phyloP scores from a whole-genome alignment of 805 yeast species.

The Teunomyces lycoperdinae region DNA sequence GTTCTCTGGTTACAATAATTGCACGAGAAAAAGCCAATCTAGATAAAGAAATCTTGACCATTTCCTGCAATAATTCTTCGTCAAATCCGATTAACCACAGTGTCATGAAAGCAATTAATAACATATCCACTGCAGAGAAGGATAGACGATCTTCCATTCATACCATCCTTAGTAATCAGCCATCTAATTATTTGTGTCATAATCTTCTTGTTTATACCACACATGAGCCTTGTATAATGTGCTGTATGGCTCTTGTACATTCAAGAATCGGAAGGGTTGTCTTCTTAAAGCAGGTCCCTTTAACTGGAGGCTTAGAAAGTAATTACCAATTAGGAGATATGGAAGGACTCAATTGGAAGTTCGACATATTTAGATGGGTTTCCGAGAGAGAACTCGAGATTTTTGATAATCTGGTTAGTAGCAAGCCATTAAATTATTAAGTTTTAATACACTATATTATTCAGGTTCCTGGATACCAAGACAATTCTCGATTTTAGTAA shows the following conservation, averaged over 20 bases:
- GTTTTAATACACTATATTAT: background rate
- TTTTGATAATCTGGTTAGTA: background rate
- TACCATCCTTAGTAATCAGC: conserved; percentile 6
- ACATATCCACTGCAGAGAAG: conserved; percentile 58
- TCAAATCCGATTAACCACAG: conserved; percentile 66
- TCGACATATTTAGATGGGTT: conserved; percentile 76
- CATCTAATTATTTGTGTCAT: conserved; percentile 63
- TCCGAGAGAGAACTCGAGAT: conserved; percentile 20
- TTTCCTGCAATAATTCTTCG: conserved; percentile 36
- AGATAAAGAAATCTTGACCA: conserved; percentile 31
- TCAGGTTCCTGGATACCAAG: background rate
- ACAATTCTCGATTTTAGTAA: background rate
- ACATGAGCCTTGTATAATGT: conserved; percentile 97
- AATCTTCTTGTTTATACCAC: conserved; percentile 79
- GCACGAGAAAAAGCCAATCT: conserved; percentile 52
- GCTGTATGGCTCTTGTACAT: conserved; percentile 92
- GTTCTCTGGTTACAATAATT: conserved; percentile 52
- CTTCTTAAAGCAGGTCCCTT: conserved; percentile 47
- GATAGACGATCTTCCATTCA: conserved; percentile 19
- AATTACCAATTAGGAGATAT: conserved; percentile 74
- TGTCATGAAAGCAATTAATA: conserved; percentile 65
- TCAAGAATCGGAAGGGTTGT: conserved; percentile 74
- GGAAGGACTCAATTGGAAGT: conserved; percentile 79
- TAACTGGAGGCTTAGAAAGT: conserved; percentile 52
- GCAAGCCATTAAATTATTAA: background rate